phyloP scores from a whole-genome alignment of 2,329 filamentous ascomycete genomes.

The Pseudogymnoascus sp. region DNA sequence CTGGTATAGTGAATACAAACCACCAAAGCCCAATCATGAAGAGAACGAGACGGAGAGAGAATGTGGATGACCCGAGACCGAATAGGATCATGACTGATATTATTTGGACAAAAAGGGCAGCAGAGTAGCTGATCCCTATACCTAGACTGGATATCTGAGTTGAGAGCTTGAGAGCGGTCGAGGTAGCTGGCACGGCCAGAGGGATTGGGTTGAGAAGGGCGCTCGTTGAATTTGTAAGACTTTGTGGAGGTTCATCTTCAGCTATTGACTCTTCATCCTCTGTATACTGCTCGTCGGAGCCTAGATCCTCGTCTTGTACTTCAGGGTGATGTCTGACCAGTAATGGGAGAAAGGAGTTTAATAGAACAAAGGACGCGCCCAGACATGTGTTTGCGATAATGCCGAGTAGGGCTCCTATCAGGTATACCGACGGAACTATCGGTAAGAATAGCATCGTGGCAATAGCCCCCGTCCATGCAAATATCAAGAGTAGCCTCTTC shows the following conservation, averaged over 20 bases:
- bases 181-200: conserved; percentile 34
- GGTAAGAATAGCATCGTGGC: conserved; percentile 85
- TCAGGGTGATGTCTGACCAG: conserved; percentile 73
- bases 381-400: conserved; percentile 91
- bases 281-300: conserved; percentile 10
- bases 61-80: conserved; percentile 65
- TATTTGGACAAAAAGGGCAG: conserved; percentile 76
- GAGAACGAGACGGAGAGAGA: conserved; percentile 78
- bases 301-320: conserved; percentile 22
- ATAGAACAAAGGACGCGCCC: conserved; percentile 85
- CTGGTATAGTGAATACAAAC: conserved; percentile 82
- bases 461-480: conserved; percentile 72
- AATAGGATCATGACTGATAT: conserved; percentile 71
- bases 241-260: conserved; percentile 1
- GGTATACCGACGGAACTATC: conserved; percentile 64
- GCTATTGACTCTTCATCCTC: conserved; percentile 12
- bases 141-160: conserved; percentile 87
- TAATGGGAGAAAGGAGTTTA: conserved; percentile 91
- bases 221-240: conserved; percentile 36
- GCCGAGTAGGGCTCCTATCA: conserved; percentile 74
- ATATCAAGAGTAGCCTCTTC: conserved; percentile 78
- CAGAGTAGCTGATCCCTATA: conserved; percentile 88
- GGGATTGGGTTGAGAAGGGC: conserved; percentile 34
- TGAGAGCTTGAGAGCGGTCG: conserved; percentile 67
- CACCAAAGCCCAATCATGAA: conserved; percentile 88